Conservation (phyloP, 2,329 filamentous ascomycete species). For the Calonectria honghensis region DNA sequence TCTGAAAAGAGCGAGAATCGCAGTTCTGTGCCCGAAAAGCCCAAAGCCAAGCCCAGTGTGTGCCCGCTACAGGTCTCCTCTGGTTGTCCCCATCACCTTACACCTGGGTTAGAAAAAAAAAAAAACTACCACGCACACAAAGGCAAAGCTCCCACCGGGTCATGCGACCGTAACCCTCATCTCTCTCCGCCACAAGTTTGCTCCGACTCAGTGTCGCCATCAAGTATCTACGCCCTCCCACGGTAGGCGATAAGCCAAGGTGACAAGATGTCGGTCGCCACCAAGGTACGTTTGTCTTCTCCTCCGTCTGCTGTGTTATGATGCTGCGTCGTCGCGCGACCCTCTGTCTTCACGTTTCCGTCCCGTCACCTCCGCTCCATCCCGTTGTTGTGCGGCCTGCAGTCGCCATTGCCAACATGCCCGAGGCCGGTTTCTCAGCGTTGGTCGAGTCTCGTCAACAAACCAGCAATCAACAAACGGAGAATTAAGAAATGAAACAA, state of each 20-base stretch:
- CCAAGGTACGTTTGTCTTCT: conserved; percentile 69
- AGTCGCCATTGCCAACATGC: conserved; percentile 11
- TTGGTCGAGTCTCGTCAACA: conserved; percentile 2
- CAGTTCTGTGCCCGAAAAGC: conserved; percentile 47
- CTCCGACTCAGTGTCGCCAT: conserved; percentile 59
- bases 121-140: conserved; percentile 48
- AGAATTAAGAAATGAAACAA: background rate
- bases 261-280: conserved; percentile 77
- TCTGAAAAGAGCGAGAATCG: conserved; percentile 31
- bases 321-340: conserved; percentile 29
- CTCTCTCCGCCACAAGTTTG: conserved; percentile 57
- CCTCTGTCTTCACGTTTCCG: conserved; percentile 8
- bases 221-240: conserved; percentile 59
- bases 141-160: conserved; percentile 56
- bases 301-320: conserved; percentile 23
- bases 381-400: conserved; percentile 15
- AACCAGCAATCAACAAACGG: conserved; percentile 1
- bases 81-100: conserved; percentile 45
- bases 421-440: conserved; percentile 12
- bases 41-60: conserved; percentile 38
- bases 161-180: conserved; percentile 62
- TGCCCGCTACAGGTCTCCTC: conserved; percentile 31
- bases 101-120: conserved; percentile 43
- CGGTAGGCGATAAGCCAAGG: conserved; percentile 71
- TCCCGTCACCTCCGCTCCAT: conserved; percentile 17